phyloP scores from a whole-genome alignment of 2,329 filamentous ascomycete species.

The Epichloe festucae region DNA sequence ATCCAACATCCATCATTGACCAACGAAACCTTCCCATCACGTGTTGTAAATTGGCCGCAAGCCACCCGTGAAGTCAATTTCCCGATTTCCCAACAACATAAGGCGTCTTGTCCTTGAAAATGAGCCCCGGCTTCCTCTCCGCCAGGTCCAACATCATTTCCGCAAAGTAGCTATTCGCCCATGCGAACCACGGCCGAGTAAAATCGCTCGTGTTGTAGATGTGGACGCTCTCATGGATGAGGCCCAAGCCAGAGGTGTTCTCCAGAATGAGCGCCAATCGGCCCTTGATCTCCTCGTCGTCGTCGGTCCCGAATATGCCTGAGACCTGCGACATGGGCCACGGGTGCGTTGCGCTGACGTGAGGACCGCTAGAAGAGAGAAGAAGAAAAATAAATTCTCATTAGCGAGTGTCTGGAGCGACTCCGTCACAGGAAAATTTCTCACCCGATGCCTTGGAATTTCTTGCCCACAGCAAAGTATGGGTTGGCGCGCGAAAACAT shows the following conservation, averaged over 20 bases:
- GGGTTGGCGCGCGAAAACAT: conserved; percentile 65
- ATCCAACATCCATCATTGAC: no score
- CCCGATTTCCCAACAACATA: neutral
- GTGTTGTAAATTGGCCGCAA: no score
- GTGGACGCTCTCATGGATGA: conserved; percentile 36
- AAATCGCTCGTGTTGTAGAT: conserved; percentile 26
- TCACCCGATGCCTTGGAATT: conserved; percentile 16
- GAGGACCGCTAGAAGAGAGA: conserved; percentile 34
- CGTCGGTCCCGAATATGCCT: conserved; percentile 33
- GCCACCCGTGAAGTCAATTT: neutral
- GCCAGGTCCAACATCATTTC: conserved; percentile 56
- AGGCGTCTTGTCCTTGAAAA: conserved; percentile 24
- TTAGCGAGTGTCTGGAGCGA: neutral
- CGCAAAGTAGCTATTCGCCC: conserved; percentile 30
- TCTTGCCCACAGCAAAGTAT: conserved; percentile 40
- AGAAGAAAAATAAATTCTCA: neutral
- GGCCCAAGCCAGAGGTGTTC: conserved; percentile 27
- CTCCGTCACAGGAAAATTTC: conserved; percentile 1
- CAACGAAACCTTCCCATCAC: no score
- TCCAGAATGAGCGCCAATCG: conserved; percentile 26
- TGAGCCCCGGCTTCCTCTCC: conserved; percentile 64
- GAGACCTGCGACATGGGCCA: conserved; percentile 47
- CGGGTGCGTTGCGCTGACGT: conserved; percentile 46
- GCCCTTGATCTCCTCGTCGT: conserved; percentile 21
- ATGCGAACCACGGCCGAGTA: conserved; percentile 33